phyloP scores from a whole-genome alignment of 257 asterid species.

The Solanum lycopersicoides region DNA sequence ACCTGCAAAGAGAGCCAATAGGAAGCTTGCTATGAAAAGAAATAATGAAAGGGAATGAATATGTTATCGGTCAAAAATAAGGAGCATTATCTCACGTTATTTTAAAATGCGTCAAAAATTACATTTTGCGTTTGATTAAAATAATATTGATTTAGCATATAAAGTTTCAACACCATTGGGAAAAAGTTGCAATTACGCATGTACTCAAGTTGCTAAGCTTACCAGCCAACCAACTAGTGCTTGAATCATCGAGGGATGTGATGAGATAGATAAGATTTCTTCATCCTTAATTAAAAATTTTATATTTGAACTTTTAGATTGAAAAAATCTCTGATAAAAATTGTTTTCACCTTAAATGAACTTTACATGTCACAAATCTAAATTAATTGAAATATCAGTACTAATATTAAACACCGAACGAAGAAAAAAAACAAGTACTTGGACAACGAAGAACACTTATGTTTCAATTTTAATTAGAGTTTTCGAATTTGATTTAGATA shows the following conservation, averaged over 20 bases:
- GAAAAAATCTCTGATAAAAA: not conserved
- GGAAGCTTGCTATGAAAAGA: not conserved
- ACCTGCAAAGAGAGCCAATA: not conserved
- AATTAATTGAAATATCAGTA: not conserved
- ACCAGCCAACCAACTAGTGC: not conserved
- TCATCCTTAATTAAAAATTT: not conserved
- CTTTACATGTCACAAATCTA: fast-evolving
- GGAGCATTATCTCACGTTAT: not conserved
- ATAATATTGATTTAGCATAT: not conserved
- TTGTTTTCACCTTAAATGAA: not conserved
- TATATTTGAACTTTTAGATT: fast-evolving
- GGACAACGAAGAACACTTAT: not conserved
- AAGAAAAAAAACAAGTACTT: not conserved
- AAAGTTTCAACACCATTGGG: not conserved
- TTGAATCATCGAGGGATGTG: not conserved
- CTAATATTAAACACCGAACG: too few species aligned
- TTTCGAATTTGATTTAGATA: fast-evolving
- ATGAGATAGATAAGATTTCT: not conserved
- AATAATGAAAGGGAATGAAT: too few species aligned
- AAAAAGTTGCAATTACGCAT: not conserved
- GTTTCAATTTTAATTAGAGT: too few species aligned
- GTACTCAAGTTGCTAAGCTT: not conserved
- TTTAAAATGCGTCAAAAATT: not conserved
- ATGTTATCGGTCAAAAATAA: too few species aligned
- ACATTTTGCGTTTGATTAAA: not conserved